Evolutionary conservation across 148 eudicot species (phyloP).

Genomic region (Pouteria glomerata): DNA sequence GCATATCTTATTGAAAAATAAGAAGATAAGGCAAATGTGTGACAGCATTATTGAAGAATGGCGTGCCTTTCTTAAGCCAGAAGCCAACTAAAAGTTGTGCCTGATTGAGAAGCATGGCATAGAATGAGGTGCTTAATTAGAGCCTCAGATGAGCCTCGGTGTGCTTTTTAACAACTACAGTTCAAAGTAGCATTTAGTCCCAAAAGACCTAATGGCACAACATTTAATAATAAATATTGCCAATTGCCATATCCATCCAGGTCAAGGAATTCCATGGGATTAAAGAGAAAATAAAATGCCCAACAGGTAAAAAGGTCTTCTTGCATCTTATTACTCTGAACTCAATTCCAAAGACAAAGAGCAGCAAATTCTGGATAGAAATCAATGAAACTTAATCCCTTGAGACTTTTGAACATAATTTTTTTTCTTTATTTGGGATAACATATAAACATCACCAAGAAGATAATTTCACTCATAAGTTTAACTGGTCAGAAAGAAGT

Average conservation of each 20-base stretch:
- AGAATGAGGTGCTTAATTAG: neutral
- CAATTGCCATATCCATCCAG: neutral
- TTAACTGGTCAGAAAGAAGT: neutral
- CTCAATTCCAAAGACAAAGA: too few species aligned
- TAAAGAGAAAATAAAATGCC: neutral
- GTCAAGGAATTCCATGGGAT: neutral
- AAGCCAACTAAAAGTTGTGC: neutral
- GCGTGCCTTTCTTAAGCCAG: neutral
- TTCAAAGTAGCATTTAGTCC: neutral
- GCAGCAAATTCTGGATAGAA: neutral
- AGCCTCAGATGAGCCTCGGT: neutral
- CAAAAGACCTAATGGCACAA: neutral
- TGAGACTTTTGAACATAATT: neutral
- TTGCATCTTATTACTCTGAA: too few species aligned
- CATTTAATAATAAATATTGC: too few species aligned
- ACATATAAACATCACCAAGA: neutral
- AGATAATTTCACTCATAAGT: neutral
- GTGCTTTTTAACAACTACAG: too few species aligned
- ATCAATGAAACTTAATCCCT: neutral
- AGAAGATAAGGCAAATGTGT: neutral
- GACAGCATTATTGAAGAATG: neutral
- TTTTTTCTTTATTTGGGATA: neutral
- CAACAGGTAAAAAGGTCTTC: too few species aligned
- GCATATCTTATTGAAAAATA: neutral
- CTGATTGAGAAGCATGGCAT: neutral